Base-by-base conservation (phyloP, 2,329 filamentous ascomycete species). In the Sporothrix sp. region DNA sequence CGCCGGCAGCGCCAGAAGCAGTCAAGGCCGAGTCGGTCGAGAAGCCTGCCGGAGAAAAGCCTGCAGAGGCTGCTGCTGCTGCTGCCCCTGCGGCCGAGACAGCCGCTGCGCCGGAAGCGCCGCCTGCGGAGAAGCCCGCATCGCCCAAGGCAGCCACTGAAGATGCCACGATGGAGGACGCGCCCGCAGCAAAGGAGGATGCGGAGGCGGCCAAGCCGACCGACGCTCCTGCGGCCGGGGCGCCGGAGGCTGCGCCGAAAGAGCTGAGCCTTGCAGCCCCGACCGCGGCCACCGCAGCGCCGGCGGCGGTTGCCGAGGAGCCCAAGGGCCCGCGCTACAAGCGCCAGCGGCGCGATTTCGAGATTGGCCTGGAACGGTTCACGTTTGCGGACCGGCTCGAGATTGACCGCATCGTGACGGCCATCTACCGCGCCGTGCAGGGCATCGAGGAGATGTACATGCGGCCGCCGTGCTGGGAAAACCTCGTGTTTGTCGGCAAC, bases 391-490 rank as follows among this genome's bases (percentile, higher is more conserved):
- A 79, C 54, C 82, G 84, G 49, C 76, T 74, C 3, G 81, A 95
- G 51, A 77, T 97, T 38, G 87, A 95, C 62, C 81, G 81, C 51
- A 87, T 98, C 56, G 87, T 87, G 21, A 83, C 84, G 50, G 81
- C 87, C 35, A 84, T 97, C 57, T 89, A 95, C 66, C 81, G 84
- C 52, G 83, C 87, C 1, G 81, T 97, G 48, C 83, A 90, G 58
- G 80, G 82, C 32, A 87, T 95, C 21, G 82, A 87, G 40, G 89
- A 95, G 56, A 81, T 88, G 57, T 84, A 85, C 60, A 90, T 89
- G 72, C 82, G 93, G 39, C 83, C 86, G 32, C 77, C 85, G 32
- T 84, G 94, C 56, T 98, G 93, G 93, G 91, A 97, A 60, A 87
- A 85, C 54, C 68, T 98, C 48, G 84, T 95, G 58, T 85, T 98